Base-by-base conservation (phyloP, 1,284 basidiomycete species). In the Puccinia horiana region DNA sequence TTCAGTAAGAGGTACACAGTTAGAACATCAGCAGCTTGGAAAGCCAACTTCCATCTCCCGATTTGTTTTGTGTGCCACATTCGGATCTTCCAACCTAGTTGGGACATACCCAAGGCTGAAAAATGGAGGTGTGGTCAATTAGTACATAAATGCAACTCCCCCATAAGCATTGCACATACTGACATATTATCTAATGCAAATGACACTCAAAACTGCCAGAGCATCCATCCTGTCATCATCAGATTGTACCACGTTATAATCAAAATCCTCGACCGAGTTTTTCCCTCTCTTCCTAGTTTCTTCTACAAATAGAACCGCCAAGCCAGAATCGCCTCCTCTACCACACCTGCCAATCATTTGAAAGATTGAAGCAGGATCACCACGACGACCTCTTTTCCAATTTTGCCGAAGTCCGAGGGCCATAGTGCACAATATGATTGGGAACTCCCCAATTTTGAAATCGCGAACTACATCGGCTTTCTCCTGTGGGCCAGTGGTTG, bases 351-450 rank as follows among this genome's bases (percentile, higher is more conserved):
- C 67, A 44, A 69, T 69, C 67, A 69, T 69, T 23, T 69, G 67
- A 26, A 5, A 69, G 20, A 69, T 69, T 3, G 40, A 44, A 14
- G 67, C 67, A 1, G 67, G 67, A 69, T 69, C 67, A 6, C 67
- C 44, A 2, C 23, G 37, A 6, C n/a, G 23, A 6, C 37, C 32
- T 40, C 35, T 6, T n/a, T 63, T 63, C 70, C 70, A 73, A 73
- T 73, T 54, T 23, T 73, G 70, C 18, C 70, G 42, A 26, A 73
- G 70, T 35, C 70, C 70, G 18, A 73, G 44, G 11, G 70, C 70
- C 26, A 49, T 73, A 3, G 70, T 73, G 32, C 70, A 47, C 18
- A 29, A 73, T 23, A 73, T 52, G 14, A 73, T 29, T n/a, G 44
- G 37, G 52, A 73, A 73, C 11, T 16, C 23, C 3, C 32, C 70